phyloP scores from a whole-genome alignment of 2,329 filamentous ascomycete genomes.

The Aspergillus neoniger region DNA sequence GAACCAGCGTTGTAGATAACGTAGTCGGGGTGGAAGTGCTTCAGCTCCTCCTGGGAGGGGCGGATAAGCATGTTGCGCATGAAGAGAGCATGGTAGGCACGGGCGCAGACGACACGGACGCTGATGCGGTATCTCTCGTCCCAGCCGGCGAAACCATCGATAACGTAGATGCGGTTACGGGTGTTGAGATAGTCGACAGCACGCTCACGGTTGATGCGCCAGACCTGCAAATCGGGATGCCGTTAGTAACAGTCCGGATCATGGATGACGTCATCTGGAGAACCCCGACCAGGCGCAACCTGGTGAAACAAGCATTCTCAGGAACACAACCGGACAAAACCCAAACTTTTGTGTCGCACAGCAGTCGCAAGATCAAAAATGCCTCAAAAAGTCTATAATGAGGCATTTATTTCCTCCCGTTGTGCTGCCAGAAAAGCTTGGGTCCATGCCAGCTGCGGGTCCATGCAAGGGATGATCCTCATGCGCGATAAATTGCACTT shows the following conservation, averaged over 20 bases:
- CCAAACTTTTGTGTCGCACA: constrained; percentile 7
- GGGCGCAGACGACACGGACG: constrained; percentile 96
- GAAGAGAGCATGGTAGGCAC: constrained; percentile 98
- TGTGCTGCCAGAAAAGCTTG: constrained; percentile 21
- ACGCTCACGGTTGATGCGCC: constrained; percentile 99
- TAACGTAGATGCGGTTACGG: constrained; percentile 95
- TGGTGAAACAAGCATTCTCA: not conserved
- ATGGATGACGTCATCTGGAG: constrained; percentile 33
- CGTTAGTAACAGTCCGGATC: constrained; percentile 25
- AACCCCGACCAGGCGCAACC: not conserved
- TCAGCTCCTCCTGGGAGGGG: constrained; percentile 83
- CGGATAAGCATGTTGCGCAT: constrained; percentile 99
- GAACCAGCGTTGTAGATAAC: constrained; percentile 99
- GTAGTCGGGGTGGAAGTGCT: constrained; percentile 98
- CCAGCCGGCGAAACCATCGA: constrained; percentile 97
- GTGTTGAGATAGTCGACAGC: constrained; percentile 99
- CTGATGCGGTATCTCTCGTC: constrained; percentile 97
- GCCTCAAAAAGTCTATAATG: constrained; percentile 15
- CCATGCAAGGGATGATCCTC: constrained; percentile 21
- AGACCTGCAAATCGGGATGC: constrained; percentile 66
- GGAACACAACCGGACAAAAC: not conserved
- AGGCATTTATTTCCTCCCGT: constrained; percentile 15
- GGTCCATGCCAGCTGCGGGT: constrained; percentile 18
- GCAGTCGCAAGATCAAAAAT: constrained; percentile 15
- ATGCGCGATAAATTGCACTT: constrained; percentile 22